Evolutionary conservation across 352 stramenopile genomes (phyloP).

Genomic region (Pythium sp.): DNA sequence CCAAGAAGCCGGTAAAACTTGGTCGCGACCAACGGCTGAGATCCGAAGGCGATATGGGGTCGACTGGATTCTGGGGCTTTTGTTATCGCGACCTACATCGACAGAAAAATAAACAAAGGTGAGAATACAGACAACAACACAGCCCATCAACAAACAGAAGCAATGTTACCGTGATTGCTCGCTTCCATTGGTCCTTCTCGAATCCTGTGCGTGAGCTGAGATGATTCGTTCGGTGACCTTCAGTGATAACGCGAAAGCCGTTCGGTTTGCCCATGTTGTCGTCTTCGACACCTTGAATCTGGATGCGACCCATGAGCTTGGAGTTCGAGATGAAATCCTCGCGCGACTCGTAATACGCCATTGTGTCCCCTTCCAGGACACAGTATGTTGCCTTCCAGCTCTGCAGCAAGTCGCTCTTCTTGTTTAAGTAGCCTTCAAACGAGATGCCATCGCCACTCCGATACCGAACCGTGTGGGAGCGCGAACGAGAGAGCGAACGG

Average conservation of each 20-base stretch:
- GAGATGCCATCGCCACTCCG: conserved; percentile 62
- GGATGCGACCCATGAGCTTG: conserved; percentile 74
- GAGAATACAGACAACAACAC: not conserved
- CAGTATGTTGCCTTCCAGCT: conserved; percentile 77
- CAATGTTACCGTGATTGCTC: conserved; percentile 48
- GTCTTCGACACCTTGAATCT: conserved; percentile 65
- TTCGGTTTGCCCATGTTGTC: conserved; percentile 65
- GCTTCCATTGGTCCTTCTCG: conserved; percentile 82
- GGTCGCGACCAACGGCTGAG: conserved; percentile 57
- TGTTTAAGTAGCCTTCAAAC: conserved; percentile 84
- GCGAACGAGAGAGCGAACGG: conserved; percentile 21
- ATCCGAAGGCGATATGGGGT: conserved; percentile 65
- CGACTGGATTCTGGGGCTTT: conserved; percentile 42
- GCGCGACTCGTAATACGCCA: conserved; percentile 76
- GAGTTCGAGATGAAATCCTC: conserved; percentile 82
- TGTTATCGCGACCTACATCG: conserved; percentile 49
- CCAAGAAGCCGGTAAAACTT: conserved; percentile 78
- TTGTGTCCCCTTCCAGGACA: conserved; percentile 71
- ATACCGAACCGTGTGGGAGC: conserved; percentile 70
- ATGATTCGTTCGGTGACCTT: conserved; percentile 68
- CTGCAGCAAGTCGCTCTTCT: conserved; percentile 74
- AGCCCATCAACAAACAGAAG: not conserved
- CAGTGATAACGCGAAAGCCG: conserved; percentile 61
- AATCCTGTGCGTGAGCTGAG: conserved; percentile 73
- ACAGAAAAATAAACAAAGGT: conserved; percentile 3